phyloP scores from a whole-genome alignment of 768 basidiomycete species.

The Tricholoma hemisulphureum region DNA sequence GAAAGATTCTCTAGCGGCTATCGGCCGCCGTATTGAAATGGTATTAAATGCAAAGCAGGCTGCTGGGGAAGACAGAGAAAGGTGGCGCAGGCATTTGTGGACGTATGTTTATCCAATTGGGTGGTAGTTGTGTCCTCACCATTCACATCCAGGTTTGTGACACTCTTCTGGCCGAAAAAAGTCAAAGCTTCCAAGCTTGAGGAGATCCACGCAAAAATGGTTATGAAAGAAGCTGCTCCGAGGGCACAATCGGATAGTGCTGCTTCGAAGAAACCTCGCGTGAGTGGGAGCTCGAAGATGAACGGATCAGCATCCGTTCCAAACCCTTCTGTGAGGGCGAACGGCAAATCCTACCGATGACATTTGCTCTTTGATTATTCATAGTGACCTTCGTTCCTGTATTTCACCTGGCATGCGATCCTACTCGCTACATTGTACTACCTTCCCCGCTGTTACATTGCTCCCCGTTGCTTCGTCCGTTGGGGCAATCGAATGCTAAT shows the following conservation, averaged over 20 bases:
- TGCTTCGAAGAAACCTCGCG: constrained; percentile 59
- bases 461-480: no score
- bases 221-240: constrained; percentile 79
- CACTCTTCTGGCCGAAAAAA: constrained; percentile 96
- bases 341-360: constrained; percentile 64
- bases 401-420: constrained; percentile 23
- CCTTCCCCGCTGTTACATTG: constrained; percentile 1
- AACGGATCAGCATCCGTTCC: constrained; percentile 51
- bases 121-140: not conserved
- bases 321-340: constrained; percentile 46
- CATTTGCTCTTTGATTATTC: constrained; percentile 12
- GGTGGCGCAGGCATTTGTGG: constrained; percentile 96
- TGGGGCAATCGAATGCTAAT: not conserved
- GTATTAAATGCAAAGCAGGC: constrained; percentile 76
- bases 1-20: constrained; percentile 92
- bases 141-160: constrained; percentile 68
- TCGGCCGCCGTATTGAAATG: constrained; percentile 86
- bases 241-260: constrained; percentile 50
- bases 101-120: constrained; percentile 58
- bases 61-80: constrained; percentile 76
- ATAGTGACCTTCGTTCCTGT: constrained; percentile 11
- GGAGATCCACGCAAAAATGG: constrained; percentile 96
- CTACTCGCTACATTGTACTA: constrained; percentile 23
- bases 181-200: constrained; percentile 91
- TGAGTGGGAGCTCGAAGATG: constrained; percentile 46